Evolutionary conservation across 257 asterid genomes (phyloP).

Genomic region (Salvia splendens): DNA sequence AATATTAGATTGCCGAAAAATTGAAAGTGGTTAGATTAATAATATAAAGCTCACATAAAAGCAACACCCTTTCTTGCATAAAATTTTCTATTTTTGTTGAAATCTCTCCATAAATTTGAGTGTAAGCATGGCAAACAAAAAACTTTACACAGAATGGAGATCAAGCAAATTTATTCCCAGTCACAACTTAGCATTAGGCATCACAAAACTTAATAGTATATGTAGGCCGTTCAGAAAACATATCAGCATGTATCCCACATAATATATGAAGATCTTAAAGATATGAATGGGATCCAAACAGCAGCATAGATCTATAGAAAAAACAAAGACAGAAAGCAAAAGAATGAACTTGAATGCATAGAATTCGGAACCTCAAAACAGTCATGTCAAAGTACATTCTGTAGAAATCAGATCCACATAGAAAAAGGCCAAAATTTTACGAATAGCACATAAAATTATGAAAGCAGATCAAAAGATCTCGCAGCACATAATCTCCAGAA

Average conservation of each 20-base stretch:
- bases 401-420: conserved; percentile 30
- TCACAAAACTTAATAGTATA: neutral
- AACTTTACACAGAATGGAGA: conserved; percentile 9
- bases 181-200: neutral
- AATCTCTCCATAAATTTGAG: conserved; percentile 2
- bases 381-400: conserved; percentile 23
- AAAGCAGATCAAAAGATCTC: conserved; percentile 14
- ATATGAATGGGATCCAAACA: neutral
- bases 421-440: conserved; percentile 14
- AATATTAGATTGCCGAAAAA: conserved; percentile 3
- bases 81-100: neutral
- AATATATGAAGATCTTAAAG: conserved; percentile 6
- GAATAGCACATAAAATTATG: neutral
- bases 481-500: conserved; percentile 10
- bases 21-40: neutral
- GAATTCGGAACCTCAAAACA: conserved; percentile 6
- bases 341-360: conserved; percentile 6
- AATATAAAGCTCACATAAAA: conserved; percentile 14
- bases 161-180: conserved; percentile 13
- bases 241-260: conserved; percentile 12
- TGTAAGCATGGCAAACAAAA: neutral
- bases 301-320: neutral
- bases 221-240: neutral
- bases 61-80: neutral
- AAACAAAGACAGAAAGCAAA: conserved; percentile 14